Percentiles rank a stretch among this genome's conserved stretches.
phyloP scores from a whole-genome alignment of 2,329 filamentous ascomycete species.

The Mycogone perniciosa region DNA sequence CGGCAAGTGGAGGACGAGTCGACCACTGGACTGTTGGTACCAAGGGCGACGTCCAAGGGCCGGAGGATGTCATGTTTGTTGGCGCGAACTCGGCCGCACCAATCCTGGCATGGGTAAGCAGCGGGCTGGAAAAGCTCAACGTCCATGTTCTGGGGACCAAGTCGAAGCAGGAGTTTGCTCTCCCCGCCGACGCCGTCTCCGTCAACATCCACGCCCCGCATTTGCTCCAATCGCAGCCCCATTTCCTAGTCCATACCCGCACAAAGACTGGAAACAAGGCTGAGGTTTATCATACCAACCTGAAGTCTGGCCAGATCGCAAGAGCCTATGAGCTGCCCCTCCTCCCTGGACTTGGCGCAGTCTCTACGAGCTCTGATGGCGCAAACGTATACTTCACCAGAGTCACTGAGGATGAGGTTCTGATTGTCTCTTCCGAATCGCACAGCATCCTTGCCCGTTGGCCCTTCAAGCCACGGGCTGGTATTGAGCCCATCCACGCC shows the following conservation, averaged over 20 bases:
- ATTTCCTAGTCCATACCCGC: conserved; percentile 80
- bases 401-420: conserved; percentile 66
- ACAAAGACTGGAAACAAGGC: conserved; percentile 68
- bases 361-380: conserved; percentile 70
- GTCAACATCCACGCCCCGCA: conserved; percentile 70
- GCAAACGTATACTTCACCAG: conserved; percentile 87
- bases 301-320: conserved; percentile 60
- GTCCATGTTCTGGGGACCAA: conserved; percentile 64
- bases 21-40: conserved; percentile 67
- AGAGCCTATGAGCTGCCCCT: conserved; percentile 77
- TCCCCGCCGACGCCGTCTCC: conserved; percentile 40
- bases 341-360: conserved; percentile 62
- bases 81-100: conserved; percentile 70
- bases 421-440: conserved; percentile 68
- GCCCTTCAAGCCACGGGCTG: conserved; percentile 45
- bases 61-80: conserved; percentile 64
- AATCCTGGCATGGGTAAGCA: conserved; percentile 69
- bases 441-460: conserved; percentile 72
- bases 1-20: conserved; percentile 62
- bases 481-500: conserved; percentile 53
- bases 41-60: conserved; percentile 63
- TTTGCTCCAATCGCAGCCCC: conserved; percentile 62
- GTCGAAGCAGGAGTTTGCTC: conserved; percentile 47
- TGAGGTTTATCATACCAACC: conserved; percentile 77
- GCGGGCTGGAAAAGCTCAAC: conserved; percentile 53